Evolutionary conservation across 768 basidiomycete species (phyloP), one percentile per base, ranked within the genome.

Genomic region (Chalciporus pseudorubinellus): DNA sequence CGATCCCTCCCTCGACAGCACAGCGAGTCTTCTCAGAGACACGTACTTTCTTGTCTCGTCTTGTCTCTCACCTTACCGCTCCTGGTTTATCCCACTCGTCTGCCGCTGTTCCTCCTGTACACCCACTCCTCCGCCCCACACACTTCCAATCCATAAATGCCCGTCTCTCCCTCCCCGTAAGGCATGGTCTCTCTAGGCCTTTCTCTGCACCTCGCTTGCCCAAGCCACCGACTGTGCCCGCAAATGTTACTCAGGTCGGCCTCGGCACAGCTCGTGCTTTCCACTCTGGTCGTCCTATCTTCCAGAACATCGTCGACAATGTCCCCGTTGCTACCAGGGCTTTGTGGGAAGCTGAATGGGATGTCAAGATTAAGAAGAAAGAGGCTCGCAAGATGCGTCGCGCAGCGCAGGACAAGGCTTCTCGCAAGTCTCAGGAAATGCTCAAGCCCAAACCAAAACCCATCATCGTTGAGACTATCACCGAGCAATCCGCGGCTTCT

Each of bases 281-380:
- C 66, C 83, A 83, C 20, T 80, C 83, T 3, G 78, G 76, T 11
- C 81, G 85, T 3, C 86, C 87, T 3, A 77, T 92, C 39, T 92
- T 92, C 74, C 84, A 90, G 65, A 84, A 87, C 63, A 67, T 94
- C 38, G 82, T 82, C 2, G 80, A 91, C 64, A 91, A 91, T 60
- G 83, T 89, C 1, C 91, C 92, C 7, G 70, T 94, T n/a, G 77
- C 82, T 1, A 80, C 79, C 9, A 79, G 92, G 22, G 84, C 91
- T 3, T 72, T 92, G 39, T 83, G 82, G 64, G 85, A 91, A 64
- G 83, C 80, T 0, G 87, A 91, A 62, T 80, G 82, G 76, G 83
- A 90, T 38, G 28, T 83, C 21, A 77, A 81, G 55, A 66, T 72
- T 58, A 75, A 71, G 54, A 74, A 82, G 67, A 77, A 80, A 54